Conservation (phyloP, 192 early-diverging fungal genomes). For the Lobosporangium transversale region DNA sequence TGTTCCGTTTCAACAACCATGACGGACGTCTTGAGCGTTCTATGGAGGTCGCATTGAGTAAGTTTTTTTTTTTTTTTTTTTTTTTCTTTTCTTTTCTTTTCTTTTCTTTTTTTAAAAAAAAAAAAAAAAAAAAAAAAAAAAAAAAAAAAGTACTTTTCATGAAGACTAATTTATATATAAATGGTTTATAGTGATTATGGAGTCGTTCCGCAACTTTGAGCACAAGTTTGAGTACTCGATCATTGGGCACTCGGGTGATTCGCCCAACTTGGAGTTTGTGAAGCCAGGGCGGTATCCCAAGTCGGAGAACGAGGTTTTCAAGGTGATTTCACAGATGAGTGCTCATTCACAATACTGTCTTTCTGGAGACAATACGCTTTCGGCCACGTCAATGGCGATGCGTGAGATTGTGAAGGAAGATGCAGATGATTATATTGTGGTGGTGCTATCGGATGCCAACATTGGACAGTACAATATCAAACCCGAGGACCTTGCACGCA, state of each 20-base stretch:
- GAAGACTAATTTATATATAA: no score
- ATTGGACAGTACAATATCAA: conserved; percentile 81
- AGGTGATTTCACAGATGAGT: conserved; percentile 75
- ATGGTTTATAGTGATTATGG: conserved; percentile 69
- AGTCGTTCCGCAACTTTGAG: conserved; percentile 77
- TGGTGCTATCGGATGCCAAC: conserved; percentile 85
- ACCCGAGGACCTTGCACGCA: conserved; percentile 70
- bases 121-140: background rate
- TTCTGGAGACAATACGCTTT: conserved; percentile 81
- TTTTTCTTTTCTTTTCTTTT: background rate
- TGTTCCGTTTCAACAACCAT: conserved; percentile 73
- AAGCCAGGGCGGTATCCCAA: conserved; percentile 74
- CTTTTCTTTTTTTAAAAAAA: background rate
- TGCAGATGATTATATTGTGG: conserved; percentile 83
- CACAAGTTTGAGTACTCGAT: conserved; percentile 84
- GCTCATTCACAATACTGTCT: conserved; percentile 85
- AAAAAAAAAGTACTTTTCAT: no score
- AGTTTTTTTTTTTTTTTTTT: conserved; percentile 2
- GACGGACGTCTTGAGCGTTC: conserved; percentile 69
- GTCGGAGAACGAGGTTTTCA: conserved; percentile 80
- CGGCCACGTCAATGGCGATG: conserved; percentile 70
- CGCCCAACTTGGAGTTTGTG: conserved; percentile 78
- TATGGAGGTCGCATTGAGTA: conserved; percentile 69
- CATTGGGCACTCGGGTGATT: conserved; percentile 81
- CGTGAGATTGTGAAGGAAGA: conserved; percentile 76